These are phyloP conservation scores for Bocquillonia castaneifolia DNA, from an alignment of 441 rosid species.

Conservation along the genomic window DNA sequence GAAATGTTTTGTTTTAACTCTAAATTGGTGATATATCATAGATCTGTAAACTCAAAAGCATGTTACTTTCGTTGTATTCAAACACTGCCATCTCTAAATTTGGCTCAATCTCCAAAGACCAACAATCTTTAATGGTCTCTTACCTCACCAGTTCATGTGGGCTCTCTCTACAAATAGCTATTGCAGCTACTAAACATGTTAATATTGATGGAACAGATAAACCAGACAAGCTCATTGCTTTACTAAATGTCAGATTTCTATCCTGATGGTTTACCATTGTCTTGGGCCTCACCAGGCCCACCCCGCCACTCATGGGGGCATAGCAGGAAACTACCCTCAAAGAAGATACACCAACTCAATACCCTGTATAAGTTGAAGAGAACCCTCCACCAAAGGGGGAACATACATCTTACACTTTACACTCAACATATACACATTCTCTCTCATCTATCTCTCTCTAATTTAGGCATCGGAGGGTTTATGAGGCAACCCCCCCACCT, in stretches of 20 bases:
- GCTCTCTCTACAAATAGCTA: constrained; percentile 6
- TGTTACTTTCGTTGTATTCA: not conserved
- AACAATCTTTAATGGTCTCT: not conserved
- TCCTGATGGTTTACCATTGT: too few species aligned
- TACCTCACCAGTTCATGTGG: constrained; percentile 8
- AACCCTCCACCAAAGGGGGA: too few species aligned
- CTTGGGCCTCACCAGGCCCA: too few species aligned
- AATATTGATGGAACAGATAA: constrained; percentile 1
- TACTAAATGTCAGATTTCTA: not conserved
- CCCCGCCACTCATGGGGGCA: too few species aligned
- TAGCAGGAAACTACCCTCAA: too few species aligned
- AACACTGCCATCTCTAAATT: not conserved
- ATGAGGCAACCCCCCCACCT: too few species aligned
- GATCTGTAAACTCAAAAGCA: not conserved
- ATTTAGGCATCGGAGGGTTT: too few species aligned
- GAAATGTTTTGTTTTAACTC: not conserved
- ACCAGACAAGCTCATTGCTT: not conserved
- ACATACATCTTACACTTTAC: too few species aligned
- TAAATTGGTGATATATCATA: not conserved
- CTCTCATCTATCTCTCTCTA: too few species aligned
- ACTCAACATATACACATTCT: too few species aligned
- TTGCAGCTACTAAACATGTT: not conserved
- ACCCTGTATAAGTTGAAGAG: too few species aligned
- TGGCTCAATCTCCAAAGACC: not conserved
- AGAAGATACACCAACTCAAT: too few species aligned